Percentiles rank a stretch among this genome's conserved stretches.
These are phyloP conservation scores for Neurospora sp. DNA, from an alignment of 495 filamentous ascomycete genomes.

Conservation along the genomic window DNA sequence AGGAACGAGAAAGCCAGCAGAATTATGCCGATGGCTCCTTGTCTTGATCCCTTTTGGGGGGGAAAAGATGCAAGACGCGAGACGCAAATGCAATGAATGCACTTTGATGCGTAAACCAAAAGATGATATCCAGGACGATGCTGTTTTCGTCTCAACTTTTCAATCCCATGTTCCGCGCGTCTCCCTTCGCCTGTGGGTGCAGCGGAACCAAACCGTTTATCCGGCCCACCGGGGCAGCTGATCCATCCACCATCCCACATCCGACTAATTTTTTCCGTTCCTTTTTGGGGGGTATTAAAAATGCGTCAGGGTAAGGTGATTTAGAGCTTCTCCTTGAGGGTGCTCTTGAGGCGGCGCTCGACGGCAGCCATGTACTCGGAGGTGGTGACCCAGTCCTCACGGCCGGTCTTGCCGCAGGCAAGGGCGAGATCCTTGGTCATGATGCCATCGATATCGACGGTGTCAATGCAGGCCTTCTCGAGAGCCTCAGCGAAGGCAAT, in stretches of 20 bases:
- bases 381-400: slow-evolving; percentile 80
- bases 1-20: not conserved
- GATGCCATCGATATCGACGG: slow-evolving; percentile 84
- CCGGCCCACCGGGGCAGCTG: not conserved
- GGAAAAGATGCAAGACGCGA: not conserved
- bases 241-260: not conserved
- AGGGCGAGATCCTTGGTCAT: slow-evolving; percentile 99
- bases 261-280: not conserved
- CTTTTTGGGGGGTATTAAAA: not conserved
- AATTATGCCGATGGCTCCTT: not conserved
- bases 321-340: slow-evolving; percentile 44
- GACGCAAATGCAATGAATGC: not conserved
- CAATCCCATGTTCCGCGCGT: not conserved
- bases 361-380: slow-evolving; percentile 80
- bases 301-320: not conserved
- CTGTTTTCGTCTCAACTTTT: not conserved
- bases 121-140: not conserved
- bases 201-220: not conserved
- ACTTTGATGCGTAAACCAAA: not conserved
- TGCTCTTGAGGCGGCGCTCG: slow-evolving; percentile 67
- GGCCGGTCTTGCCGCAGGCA: slow-evolving; percentile 73
- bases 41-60: not conserved
- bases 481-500: slow-evolving; percentile 81
- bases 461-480: slow-evolving; percentile 89
- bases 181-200: not conserved